Base-by-base conservation (phyloP, 345 rosid species). In the Gossypium mustelinum region DNA sequence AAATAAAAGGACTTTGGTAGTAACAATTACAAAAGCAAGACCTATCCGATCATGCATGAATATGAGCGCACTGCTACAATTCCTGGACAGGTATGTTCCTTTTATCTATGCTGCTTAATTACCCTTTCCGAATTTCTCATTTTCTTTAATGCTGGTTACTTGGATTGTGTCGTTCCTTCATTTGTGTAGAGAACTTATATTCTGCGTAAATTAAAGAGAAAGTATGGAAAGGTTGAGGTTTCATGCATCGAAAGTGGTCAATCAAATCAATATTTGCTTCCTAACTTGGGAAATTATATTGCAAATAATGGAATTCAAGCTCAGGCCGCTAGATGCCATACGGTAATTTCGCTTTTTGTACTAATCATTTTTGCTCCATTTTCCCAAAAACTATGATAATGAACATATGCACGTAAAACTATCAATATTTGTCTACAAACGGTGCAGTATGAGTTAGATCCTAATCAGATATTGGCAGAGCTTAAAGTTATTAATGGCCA, bases 11-110 rank as follows among this genome's bases (percentile, higher is more conserved):
- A 75, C 78, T 24, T 64, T 89, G 59, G 79, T 41, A 60, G 77
- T 0, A 76, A 76, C 14, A 9, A 41, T 22, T 13, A 9, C 44
- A 73, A 55, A 75, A 41, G 13, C 47, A 75, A 75, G 73, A 77
- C 86, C 1, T 20, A 56, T 2, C 88, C 79, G 79, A 59, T 85
- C 3, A 78, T 76, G 61, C 84, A 85, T 1, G 90, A 89, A 65
- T 79, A 54, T 17, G 43, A 8, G 60, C 75, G 74, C 68, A 66
- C 74, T 1, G 14, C 64, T 7, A 34, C 27, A 12, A 70, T 51
- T 72, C 73, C 84, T 24, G 16, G 24, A 51, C 77, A 84, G 52
- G 70, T 73, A 60, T 3, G 57, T 39, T 13, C n/a, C 24, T 45
- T 43, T 12, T 3, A 8, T 47, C 18, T 20, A 13, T 69, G 20